Evolutionary conservation across 1,139 yeast species (phyloP).

Genomic region (Hyphopichia pseudoburtonii): DNA sequence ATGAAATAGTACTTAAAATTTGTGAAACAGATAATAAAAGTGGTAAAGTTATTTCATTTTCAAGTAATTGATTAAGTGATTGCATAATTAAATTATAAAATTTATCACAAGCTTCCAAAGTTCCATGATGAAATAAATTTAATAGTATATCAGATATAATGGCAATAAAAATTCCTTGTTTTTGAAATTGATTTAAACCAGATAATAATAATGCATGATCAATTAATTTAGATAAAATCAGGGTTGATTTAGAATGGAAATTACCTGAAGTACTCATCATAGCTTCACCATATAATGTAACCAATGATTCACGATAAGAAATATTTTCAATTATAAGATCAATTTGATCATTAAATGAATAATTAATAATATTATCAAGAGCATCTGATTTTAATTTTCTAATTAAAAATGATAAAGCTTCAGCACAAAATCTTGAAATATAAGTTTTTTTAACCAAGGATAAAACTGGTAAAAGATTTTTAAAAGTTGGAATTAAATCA

Average conservation of each 20-base stretch:
- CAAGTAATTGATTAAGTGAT: conserved; percentile 16
- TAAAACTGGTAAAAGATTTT: conserved; percentile 64
- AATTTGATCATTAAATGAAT: conserved; percentile 50
- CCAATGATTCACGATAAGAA: conserved; percentile 55
- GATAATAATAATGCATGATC: conserved; percentile 28
- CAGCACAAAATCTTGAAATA: conserved; percentile 83
- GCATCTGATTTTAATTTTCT: conserved; percentile 61
- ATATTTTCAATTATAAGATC: conserved; percentile 29
- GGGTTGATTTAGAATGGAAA: conserved; percentile 68
- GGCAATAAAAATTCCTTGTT: conserved; percentile 29
- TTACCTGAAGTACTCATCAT: conserved; percentile 70
- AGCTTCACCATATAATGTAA: conserved; percentile 69
- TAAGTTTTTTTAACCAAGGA: conserved; percentile 54
- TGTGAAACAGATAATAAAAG: conserved; percentile 24
- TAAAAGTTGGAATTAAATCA: conserved; percentile 69
- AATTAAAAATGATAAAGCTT: conserved; percentile 80
- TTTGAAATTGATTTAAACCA: not conserved
- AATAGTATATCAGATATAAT: conserved; percentile 60
- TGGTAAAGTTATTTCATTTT: conserved; percentile 10
- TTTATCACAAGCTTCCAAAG: conserved; percentile 50
- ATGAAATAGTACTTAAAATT: conserved; percentile 44
- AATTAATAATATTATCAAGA: conserved; percentile 47
- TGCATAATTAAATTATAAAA: conserved; percentile 40
- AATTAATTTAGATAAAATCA: conserved; percentile 48
- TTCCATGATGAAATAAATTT: conserved; percentile 62